Base-by-base conservation (phyloP, 257 asterid genomes). In the Leptodermis oblonga region DNA sequence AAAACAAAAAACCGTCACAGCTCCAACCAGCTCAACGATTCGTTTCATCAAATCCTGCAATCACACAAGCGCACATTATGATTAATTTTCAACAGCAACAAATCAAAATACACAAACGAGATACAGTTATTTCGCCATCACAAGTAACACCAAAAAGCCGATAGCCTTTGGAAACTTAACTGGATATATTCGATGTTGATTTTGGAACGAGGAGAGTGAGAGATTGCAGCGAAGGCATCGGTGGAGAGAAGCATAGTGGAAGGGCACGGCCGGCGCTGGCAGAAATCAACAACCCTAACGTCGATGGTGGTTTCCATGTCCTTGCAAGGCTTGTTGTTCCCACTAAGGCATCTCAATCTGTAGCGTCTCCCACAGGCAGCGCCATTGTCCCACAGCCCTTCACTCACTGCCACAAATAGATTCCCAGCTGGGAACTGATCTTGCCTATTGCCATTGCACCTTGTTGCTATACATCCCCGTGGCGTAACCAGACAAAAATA, bases 371-470 rank as follows among this genome's bases (percentile, higher is more conserved):
- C 94, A 31, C 94, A 87, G 1, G 96, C 94, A 2, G 96, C 96
- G 9, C 92, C 94, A 33, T 89, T 89, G 64, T 89, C 96, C 94
- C 92, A 89, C 67, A 89, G 70, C 69, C 86, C 96, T 68, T 87
- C 88, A 1, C 91, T 78, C 37, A 85, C 96, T 5, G 83, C 77
- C 34, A 82, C 90, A 67, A 89, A 89, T 8, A 89, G 76, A 78
- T 89, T 89, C 5, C 94, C 94, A 7, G 89, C 60, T 12, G 96
- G 96, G 68, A 87, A 89, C 34, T 89, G 96, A 34, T 86, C 96
- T 17, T 7, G 71, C 20, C 96, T 73, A 62, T 87, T 89, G 26
- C 90, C 94, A 54, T 85, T 61, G 67, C 96, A 87, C 77, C 41
- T 82, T 2, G 96, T 89, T 11, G 96, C 94, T 86, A 52, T n/a